These are phyloP conservation scores for Pyrrhoderma noxium DNA, from an alignment of 1,284 basidiomycete genomes.

Conservation along the genomic window DNA sequence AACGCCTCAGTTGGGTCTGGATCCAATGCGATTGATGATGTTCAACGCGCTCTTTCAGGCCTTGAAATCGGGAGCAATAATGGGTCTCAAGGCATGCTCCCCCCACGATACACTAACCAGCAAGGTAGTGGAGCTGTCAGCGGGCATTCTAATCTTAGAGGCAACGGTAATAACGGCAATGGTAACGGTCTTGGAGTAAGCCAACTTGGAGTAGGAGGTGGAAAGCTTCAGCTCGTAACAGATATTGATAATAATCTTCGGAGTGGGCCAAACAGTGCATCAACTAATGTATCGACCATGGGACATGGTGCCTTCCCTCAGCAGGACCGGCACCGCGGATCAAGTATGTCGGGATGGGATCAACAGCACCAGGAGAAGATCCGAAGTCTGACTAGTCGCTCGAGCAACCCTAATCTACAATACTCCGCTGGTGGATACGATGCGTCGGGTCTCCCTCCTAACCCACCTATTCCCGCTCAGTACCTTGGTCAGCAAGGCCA, in stretches of 20 bases:
- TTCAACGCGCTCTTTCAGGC: slow-evolving; percentile 60
- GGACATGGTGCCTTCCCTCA: slow-evolving; percentile 36
- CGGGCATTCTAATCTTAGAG: slow-evolving; percentile 36
- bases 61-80: slow-evolving; percentile 42
- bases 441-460: slow-evolving; percentile 45
- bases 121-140: slow-evolving; percentile 38
- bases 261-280: slow-evolving; percentile 39
- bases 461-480: slow-evolving; percentile 64
- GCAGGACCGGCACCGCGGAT: slow-evolving; percentile 22
- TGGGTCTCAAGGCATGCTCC: slow-evolving; percentile 45
- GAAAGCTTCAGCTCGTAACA: slow-evolving; percentile 48
- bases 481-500: slow-evolving; percentile 49
- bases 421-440: slow-evolving; percentile 35
- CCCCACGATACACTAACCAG: slow-evolving; percentile 56
- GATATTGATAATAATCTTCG: slow-evolving; percentile 51
- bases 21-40: slow-evolving; percentile 55
- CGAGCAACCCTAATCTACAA: slow-evolving; percentile 64
- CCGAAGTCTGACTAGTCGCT: slow-evolving; percentile 43
- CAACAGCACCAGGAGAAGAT: slow-evolving; percentile 40
- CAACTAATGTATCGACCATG: slow-evolving; percentile 34
- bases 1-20: slow-evolving; percentile 32
- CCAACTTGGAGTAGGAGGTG: not conserved
- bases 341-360: slow-evolving; percentile 37
- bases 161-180: slow-evolving; percentile 26
- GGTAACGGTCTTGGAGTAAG: slow-evolving; percentile 3